These are phyloP conservation scores for Allomyces macrogynus DNA, from an alignment of 192 early-diverging fungal genomes.

Conservation along the genomic window DNA sequence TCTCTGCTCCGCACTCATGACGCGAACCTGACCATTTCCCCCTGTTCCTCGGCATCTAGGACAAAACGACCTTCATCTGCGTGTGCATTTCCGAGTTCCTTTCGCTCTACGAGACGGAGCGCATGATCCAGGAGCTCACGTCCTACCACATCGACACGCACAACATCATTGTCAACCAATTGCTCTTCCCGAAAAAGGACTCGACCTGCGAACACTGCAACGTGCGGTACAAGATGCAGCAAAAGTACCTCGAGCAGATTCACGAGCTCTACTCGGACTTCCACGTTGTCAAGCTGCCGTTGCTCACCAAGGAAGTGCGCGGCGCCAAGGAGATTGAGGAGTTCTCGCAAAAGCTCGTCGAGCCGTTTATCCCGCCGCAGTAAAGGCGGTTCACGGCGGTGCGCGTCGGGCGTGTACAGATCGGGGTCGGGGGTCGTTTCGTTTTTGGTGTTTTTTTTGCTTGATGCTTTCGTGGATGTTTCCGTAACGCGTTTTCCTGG, in stretches of 20 bases:
- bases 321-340: slow-evolving; percentile 79
- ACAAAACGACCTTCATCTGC: slow-evolving; percentile 97
- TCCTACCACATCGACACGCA: slow-evolving; percentile 95
- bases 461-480: too few relatives aligned
- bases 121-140: slow-evolving; percentile 98
- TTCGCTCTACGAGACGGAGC: slow-evolving; percentile 97
- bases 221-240: slow-evolving; percentile 94
- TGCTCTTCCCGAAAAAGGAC: slow-evolving; percentile 77
- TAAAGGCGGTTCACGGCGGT: slow-evolving; percentile 4
- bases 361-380: slow-evolving; percentile 40
- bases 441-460: too few relatives aligned
- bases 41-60: slow-evolving; percentile 14
- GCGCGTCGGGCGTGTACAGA: too few relatives aligned
- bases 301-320: slow-evolving; percentile 89
- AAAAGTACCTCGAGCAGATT: slow-evolving; percentile 96
- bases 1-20: not conserved
- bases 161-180: slow-evolving; percentile 98
- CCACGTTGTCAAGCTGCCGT: slow-evolving; percentile 80
- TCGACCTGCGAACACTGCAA: slow-evolving; percentile 72
- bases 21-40: not conserved
- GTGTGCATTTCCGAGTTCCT: slow-evolving; percentile 99
- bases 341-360: slow-evolving; percentile 80
- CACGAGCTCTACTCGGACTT: slow-evolving; percentile 99
- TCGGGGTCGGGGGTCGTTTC: too few relatives aligned
- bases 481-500: too few relatives aligned